Conservation (phyloP, 306 rosid genomes). For the Malus sieversii region DNA sequence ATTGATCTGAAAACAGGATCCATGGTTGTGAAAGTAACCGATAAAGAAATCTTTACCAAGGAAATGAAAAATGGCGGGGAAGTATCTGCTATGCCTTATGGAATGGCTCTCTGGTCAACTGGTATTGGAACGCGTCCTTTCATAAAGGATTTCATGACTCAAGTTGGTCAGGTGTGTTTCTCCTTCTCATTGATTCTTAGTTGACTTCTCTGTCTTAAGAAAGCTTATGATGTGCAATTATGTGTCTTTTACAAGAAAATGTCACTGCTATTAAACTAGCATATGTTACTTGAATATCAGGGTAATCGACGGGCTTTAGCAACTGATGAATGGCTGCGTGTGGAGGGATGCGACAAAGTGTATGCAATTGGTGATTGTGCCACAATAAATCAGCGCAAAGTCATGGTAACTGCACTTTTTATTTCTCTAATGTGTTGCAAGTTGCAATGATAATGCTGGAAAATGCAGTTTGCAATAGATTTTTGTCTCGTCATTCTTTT, state of each 20-base stretch:
- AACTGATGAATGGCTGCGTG: conserved; percentile 98
- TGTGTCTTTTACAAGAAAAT: background rate
- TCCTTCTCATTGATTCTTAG: background rate
- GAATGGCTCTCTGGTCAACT: conserved; percentile 98
- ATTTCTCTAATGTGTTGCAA: conserved; percentile 3
- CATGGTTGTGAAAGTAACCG: conserved; percentile 83
- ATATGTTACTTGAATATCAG: conserved; percentile 30
- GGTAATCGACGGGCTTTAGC: conserved; percentile 85
- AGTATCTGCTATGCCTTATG: conserved; percentile 60
- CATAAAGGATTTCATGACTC: conserved; percentile 70
- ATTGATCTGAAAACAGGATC: conserved; percentile 91
- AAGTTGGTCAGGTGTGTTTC: conserved; percentile 83
- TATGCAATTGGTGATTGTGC: conserved; percentile 98
- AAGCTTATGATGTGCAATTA: background rate
- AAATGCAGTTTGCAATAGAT: background rate
- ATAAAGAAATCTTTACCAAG: conserved; percentile 71
- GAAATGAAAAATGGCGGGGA: conserved; percentile 72
- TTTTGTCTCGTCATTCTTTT: background rate
- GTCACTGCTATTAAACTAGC: background rate
- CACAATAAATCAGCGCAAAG: conserved; percentile 93
- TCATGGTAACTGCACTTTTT: conserved; percentile 47
- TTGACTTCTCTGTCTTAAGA: background rate
- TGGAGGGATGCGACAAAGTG: conserved; percentile 70
- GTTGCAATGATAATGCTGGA: background rate
- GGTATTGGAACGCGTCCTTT: conserved; percentile 94